Evolutionary conservation across 768 basidiomycete species (phyloP).

Genomic region (Lactarius indigo): DNA sequence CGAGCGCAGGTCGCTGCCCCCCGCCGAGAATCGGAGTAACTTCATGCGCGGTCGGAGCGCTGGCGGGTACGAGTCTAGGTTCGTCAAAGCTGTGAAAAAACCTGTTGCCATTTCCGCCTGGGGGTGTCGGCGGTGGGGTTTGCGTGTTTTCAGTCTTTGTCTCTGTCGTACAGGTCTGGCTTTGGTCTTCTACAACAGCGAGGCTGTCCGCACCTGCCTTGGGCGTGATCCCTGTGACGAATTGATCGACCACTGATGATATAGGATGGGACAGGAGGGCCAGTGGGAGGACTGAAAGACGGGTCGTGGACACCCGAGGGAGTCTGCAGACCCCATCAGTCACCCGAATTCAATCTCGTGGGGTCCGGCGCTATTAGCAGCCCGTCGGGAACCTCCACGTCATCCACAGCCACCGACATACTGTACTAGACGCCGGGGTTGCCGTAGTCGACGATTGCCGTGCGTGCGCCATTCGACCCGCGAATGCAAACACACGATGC

Average conservation of each 20-base stretch:
- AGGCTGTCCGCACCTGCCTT: not conserved
- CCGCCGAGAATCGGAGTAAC: conserved; percentile 80
- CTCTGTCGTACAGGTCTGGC: not conserved
- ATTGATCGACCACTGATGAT: not conserved
- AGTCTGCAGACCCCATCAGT: conserved; percentile 32
- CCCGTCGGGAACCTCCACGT: not conserved
- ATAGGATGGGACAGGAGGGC: not conserved
- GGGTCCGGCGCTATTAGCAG: conserved; percentile 42
- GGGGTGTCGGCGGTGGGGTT: conserved; percentile 27
- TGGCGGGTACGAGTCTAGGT: conserved; percentile 59
- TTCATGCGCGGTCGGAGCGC: conserved; percentile 78
- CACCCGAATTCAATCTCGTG: conserved; percentile 61
- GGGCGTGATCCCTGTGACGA: not conserved
- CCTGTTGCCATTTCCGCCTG: not conserved
- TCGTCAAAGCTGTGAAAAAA: conserved; percentile 32
- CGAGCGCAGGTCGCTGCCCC: conserved; percentile 80
- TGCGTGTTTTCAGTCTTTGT: not conserved
- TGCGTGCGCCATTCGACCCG: conserved; percentile 16
- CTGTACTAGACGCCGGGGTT: too few species aligned
- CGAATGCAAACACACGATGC: conserved; percentile 43
- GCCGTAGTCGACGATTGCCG: too few species aligned
- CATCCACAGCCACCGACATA: not conserved
- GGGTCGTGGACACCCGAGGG: not conserved
- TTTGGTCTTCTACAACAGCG: not conserved
- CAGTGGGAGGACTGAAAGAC: not conserved